A percentile compares a stretch with the other conserved stretches of the same genome.
Conservation (phyloP, 2,329 filamentous ascomycete genomes). For the Fusarium avenaceum region DNA sequence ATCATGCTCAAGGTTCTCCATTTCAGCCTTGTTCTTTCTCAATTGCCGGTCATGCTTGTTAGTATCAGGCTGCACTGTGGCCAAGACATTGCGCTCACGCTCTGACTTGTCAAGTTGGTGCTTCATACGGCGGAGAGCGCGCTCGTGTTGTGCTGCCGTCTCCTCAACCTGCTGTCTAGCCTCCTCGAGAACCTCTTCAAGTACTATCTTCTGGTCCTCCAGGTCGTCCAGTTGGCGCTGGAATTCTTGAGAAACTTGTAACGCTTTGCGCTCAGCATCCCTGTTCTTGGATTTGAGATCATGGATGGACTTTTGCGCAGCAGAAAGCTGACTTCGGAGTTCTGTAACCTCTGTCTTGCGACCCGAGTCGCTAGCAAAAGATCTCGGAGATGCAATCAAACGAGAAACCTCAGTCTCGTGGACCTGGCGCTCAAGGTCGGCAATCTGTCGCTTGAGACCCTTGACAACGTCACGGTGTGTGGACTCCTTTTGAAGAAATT, state of each 20-base stretch:
- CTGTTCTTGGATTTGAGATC: slow-evolving; percentile 65
- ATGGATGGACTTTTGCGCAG: slow-evolving; percentile 70
- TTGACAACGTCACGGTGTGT: slow-evolving; percentile 73
- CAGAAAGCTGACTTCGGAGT: slow-evolving; percentile 71
- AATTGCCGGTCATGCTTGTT: slow-evolving; percentile 71
- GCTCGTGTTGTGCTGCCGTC: slow-evolving; percentile 59
- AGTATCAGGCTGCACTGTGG: slow-evolving; percentile 55
- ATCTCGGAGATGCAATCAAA: slow-evolving; percentile 59
- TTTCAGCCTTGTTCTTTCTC: slow-evolving; percentile 72
- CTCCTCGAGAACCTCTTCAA: slow-evolving; percentile 71
- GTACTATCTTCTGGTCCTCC: slow-evolving; percentile 69
- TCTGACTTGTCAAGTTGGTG: slow-evolving; percentile 66
- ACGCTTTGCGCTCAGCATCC: slow-evolving; percentile 64
- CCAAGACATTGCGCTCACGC: slow-evolving; percentile 59
- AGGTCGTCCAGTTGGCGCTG: slow-evolving; percentile 68
- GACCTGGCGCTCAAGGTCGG: slow-evolving; percentile 75
- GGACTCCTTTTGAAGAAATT: slow-evolving; percentile 74
- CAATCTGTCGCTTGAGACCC: slow-evolving; percentile 73
- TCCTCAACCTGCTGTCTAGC: slow-evolving; percentile 66
- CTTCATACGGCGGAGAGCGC: slow-evolving; percentile 60
- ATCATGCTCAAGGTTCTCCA: slow-evolving; percentile 79
- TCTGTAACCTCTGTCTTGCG: slow-evolving; percentile 69
- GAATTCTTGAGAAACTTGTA: slow-evolving; percentile 61
- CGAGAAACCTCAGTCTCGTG: slow-evolving; percentile 73
- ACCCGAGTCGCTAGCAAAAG: slow-evolving; percentile 64